Percentiles rank a stretch among this genome's conserved stretches.
These are phyloP conservation scores for Pulveroboletus sp. DNA, from an alignment of 768 basidiomycete species.

Conservation along the genomic window DNA sequence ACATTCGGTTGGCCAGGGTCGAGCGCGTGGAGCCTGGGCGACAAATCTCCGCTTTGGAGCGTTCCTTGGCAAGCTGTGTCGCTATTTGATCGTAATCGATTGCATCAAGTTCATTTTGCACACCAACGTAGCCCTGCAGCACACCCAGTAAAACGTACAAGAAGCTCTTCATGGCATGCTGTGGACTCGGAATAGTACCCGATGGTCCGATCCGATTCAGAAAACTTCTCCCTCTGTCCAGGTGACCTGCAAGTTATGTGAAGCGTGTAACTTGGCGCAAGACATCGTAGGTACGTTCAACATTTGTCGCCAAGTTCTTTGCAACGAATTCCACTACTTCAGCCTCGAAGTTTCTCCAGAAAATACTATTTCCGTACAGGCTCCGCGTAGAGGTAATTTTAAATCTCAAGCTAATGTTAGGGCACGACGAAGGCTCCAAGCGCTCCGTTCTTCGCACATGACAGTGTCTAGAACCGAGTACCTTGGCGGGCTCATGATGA, in stretches of 20 bases:
- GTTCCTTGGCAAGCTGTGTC: slow-evolving; percentile 24
- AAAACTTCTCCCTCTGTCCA: too few relatives aligned
- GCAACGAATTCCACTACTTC: background rate
- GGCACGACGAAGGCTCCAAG: background rate
- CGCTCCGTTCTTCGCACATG: background rate
- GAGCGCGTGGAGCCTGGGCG: background rate
- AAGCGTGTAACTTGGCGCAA: background rate
- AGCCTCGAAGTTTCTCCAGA: background rate
- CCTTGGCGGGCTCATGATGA: background rate
- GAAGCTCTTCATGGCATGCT: slow-evolving; percentile 9
- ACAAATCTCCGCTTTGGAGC: background rate
- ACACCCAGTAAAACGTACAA: background rate
- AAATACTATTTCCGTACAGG: too few relatives aligned
- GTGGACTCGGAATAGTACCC: background rate
- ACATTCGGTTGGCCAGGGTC: slow-evolving; percentile 1
- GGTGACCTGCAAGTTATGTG: background rate
- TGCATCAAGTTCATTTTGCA: background rate
- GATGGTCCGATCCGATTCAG: background rate
- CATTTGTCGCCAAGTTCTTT: background rate
- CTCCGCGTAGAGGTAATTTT: too few relatives aligned
- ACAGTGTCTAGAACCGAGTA: background rate
- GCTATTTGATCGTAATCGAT: background rate
- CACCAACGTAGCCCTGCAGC: background rate
- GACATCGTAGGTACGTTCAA: background rate
- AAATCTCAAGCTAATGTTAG: background rate